Conservation (phyloP, 257 asterid species). For the Solanum sparsipilum region DNA sequence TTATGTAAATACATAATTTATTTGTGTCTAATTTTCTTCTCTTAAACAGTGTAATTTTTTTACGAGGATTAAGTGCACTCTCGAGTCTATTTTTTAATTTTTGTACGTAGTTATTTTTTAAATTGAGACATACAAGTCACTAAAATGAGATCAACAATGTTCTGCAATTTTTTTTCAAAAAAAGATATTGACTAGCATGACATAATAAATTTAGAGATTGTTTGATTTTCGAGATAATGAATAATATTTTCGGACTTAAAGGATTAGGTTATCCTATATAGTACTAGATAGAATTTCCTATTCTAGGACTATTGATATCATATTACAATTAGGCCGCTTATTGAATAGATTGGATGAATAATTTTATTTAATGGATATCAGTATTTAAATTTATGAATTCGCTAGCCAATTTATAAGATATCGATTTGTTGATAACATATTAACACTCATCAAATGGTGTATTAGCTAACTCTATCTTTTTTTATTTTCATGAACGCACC, state of each 20-base stretch:
- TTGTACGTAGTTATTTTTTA: background rate
- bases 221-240: background rate
- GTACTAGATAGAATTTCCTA: background rate
- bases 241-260: no score
- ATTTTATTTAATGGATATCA: no score
- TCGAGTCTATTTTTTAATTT: background rate
- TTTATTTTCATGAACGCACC: no score
- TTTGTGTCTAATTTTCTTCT: background rate
- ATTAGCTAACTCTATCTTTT: accelerated
- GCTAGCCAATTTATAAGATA: no score
- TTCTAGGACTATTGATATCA: background rate
- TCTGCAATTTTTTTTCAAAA: background rate
- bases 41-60: background rate
- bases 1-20: background rate
- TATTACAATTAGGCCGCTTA: no score
- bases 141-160: background rate
- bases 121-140: background rate
- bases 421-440: no score
- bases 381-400: no score
- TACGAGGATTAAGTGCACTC: background rate
- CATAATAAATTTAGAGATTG: no score
- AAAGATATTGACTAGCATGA: background rate
- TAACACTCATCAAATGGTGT: background rate
- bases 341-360: no score
- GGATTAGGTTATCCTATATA: background rate